phyloP scores from a whole-genome alignment of 768 basidiomycete genomes.

The Xerocomellus dryophilus region DNA sequence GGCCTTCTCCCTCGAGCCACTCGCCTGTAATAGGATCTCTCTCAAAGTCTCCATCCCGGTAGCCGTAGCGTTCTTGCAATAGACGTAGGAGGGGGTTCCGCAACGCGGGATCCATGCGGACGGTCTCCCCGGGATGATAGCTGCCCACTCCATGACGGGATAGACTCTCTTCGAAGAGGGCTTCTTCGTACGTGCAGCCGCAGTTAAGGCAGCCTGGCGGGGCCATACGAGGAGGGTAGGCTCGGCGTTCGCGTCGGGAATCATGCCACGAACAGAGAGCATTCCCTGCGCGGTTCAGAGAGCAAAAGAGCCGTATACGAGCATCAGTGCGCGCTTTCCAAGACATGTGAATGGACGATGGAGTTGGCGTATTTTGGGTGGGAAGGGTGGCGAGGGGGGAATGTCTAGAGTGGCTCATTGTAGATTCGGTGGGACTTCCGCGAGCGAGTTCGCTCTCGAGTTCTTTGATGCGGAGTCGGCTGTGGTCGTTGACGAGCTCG shows the following conservation, averaged over 20 bases:
- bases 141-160: slow-evolving; percentile 76
- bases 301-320: slow-evolving; percentile 69
- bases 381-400: slow-evolving; percentile 15
- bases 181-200: slow-evolving; percentile 81
- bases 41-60: slow-evolving; percentile 86
- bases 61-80: slow-evolving; percentile 68
- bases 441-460: slow-evolving; percentile 46
- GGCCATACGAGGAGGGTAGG: slow-evolving; percentile 75
- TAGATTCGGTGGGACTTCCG: slow-evolving; percentile 25
- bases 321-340: slow-evolving; percentile 77
- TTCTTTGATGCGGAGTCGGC: slow-evolving; percentile 44
- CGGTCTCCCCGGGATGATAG: slow-evolving; percentile 79
- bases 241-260: slow-evolving; percentile 77
- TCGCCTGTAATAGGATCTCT: slow-evolving; percentile 58
- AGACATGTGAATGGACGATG: slow-evolving; percentile 45
- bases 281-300: slow-evolving; percentile 83
- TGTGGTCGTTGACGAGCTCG: slow-evolving; percentile 55
- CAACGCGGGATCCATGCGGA: slow-evolving; percentile 86
- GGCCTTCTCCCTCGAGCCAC: slow-evolving; percentile 70
- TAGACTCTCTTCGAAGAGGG: slow-evolving; percentile 83
- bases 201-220: slow-evolving; percentile 79
- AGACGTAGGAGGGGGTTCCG: slow-evolving; percentile 76
- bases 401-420: slow-evolving; percentile 18
- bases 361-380: slow-evolving; percentile 33
- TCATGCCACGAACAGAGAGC: slow-evolving; percentile 91